Evolutionary conservation across 495 filamentous ascomycete species (phyloP).

Genomic region (Platismatia glauca): DNA sequence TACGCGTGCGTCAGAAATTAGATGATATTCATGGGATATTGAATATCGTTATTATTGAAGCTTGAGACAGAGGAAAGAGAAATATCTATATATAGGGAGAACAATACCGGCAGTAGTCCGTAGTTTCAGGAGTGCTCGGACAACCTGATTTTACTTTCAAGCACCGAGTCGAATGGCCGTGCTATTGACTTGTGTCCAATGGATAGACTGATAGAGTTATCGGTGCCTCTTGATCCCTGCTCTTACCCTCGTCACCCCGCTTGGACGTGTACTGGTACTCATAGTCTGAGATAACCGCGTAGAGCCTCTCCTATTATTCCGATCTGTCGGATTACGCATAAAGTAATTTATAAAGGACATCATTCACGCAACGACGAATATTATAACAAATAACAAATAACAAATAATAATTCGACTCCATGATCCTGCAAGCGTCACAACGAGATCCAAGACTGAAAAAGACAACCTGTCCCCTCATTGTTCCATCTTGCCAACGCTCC

Average conservation of each 20-base stretch:
- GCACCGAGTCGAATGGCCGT: too few relatives aligned
- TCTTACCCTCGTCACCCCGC: background rate
- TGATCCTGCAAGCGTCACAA: background rate
- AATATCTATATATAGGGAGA: background rate
- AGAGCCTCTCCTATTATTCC: slow-evolving; percentile 4
- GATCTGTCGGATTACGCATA: background rate
- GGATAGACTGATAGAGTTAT: too few relatives aligned
- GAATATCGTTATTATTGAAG: too few relatives aligned
- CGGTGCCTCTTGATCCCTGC: background rate
- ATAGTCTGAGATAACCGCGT: slow-evolving; percentile 4
- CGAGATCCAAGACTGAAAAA: too few relatives aligned
- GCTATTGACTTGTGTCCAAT: background rate
- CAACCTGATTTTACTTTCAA: background rate
- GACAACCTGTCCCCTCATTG: background rate
- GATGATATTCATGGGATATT: too few relatives aligned
- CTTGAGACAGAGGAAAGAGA: background rate
- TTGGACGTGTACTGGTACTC: background rate
- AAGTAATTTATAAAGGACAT: background rate
- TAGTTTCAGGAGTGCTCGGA: slow-evolving; percentile 2
- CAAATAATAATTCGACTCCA: too few relatives aligned
- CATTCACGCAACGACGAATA: too few relatives aligned
- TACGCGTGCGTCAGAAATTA: background rate
- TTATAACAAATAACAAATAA: too few relatives aligned
- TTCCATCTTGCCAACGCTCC: background rate
- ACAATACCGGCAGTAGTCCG: too few relatives aligned